Evolutionary conservation across 164 flowering plant species (phyloP).

Genomic region (Akebia trifoliata): DNA sequence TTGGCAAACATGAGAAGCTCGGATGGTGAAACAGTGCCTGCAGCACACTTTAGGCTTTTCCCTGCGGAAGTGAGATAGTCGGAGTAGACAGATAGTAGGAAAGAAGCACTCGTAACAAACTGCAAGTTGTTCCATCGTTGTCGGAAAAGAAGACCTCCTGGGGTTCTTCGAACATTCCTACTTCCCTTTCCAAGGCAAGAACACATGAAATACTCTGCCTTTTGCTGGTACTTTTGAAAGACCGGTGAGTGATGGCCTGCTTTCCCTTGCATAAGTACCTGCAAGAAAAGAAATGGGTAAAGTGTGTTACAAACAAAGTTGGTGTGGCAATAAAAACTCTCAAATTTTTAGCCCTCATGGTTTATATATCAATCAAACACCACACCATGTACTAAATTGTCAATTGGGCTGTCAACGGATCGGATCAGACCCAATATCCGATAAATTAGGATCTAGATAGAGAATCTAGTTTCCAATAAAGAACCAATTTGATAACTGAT

Average conservation of each 20-base stretch:
- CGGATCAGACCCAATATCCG: too few species aligned
- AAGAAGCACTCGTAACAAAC: constrained; percentile 80
- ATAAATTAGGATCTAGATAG: background rate
- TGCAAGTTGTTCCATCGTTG: constrained; percentile 94
- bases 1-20: constrained; percentile 67
- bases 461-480: too few species aligned
- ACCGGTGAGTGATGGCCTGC: constrained; percentile 45
- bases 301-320: too few species aligned
- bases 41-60: constrained; percentile 40
- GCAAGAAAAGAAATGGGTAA: constrained; percentile 15
- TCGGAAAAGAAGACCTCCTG: constrained; percentile 80
- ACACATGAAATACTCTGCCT: constrained; percentile 83
- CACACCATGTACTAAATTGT: too few species aligned
- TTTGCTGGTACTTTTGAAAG: constrained; percentile 52
- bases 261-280: constrained; percentile 82
- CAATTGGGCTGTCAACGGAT: too few species aligned
- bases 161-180: constrained; percentile 62
- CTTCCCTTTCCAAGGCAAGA: constrained; percentile 69
- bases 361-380: too few species aligned
- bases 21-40: constrained; percentile 43
- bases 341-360: too few species aligned
- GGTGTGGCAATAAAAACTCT: too few species aligned
- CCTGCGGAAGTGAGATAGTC: constrained; percentile 63
- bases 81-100: constrained; percentile 71
- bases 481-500: too few species aligned